Conservation (phyloP, 805 yeast genomes). For the Metschnikowia sp. region DNA sequence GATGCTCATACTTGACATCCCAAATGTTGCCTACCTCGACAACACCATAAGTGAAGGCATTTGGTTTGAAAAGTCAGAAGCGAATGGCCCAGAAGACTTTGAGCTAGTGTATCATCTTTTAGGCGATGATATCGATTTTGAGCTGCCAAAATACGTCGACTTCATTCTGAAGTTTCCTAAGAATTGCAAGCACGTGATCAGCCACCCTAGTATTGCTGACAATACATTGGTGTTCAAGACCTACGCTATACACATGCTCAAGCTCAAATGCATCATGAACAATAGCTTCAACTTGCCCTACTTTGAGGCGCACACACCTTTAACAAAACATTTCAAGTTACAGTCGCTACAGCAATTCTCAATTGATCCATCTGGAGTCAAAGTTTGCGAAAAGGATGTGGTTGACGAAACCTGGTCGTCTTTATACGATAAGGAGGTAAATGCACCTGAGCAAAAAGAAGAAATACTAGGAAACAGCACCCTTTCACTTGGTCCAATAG, state of each 20-base stretch:
- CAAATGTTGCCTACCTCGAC: conserved; percentile 43
- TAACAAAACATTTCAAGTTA: conserved; percentile 18
- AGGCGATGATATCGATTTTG: conserved; percentile 55
- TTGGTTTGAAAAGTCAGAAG: conserved; percentile 32
- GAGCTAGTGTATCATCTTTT: conserved; percentile 72
- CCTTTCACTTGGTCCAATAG: conserved; percentile 18
- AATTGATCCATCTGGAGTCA: conserved; percentile 23
- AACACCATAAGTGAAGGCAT: conserved; percentile 24
- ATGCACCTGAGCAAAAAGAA: conserved; percentile 11
- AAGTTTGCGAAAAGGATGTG: conserved; percentile 18
- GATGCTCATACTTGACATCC: conserved; percentile 71
- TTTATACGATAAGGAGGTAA: conserved; percentile 28
- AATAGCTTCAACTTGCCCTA: conserved; percentile 42
- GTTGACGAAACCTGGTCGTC: conserved; percentile 25
- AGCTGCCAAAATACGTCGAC: conserved; percentile 37
- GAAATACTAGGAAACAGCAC: conserved; percentile 19
- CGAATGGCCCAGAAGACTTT: conserved; percentile 33
- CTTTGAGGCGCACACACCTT: conserved; percentile 20
- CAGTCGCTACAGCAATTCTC: conserved; percentile 31
- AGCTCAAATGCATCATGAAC: conserved; percentile 52
- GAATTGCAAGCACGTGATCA: conserved; percentile 56
- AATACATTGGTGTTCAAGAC: conserved; percentile 58
- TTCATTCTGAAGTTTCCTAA: conserved; percentile 57
- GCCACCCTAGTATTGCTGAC: conserved; percentile 66
- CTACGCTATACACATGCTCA: conserved; percentile 51